Evolutionary conservation across 768 basidiomycete genomes (phyloP).

Genomic region (Macrolepiota dolichaula): DNA sequence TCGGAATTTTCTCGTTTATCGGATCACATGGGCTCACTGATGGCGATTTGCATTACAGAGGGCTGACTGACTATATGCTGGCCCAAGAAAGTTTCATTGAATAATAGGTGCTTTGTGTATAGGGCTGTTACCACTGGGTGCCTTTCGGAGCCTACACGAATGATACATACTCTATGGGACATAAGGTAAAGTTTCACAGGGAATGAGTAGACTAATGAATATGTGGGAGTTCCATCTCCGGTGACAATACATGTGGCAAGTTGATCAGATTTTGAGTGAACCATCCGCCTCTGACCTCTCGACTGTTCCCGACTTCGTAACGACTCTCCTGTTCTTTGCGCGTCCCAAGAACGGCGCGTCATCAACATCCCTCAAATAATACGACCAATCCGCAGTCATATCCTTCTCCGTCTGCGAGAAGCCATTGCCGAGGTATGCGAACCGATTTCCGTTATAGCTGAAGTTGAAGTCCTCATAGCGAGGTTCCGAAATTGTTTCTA

Average conservation of each 20-base stretch:
- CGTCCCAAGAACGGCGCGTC: constrained; percentile 17
- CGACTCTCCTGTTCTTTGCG: constrained; percentile 12
- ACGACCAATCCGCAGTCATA: constrained; percentile 25
- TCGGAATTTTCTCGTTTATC: too few species aligned
- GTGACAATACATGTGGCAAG: not conserved
- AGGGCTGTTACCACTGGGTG: too few species aligned
- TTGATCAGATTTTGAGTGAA: not conserved
- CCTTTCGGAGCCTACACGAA: too few species aligned
- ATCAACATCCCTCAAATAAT: constrained; percentile 22
- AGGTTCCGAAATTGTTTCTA: constrained; percentile 24
- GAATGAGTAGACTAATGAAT: too few species aligned
- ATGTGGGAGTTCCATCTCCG: not conserved
- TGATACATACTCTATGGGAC: too few species aligned
- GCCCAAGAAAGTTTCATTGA: too few species aligned
- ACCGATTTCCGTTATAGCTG: constrained; percentile 26
- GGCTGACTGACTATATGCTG: too few species aligned
- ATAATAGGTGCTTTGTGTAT: too few species aligned
- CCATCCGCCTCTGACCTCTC: not conserved
- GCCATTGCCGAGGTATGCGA: constrained; percentile 26
- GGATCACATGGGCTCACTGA: too few species aligned
- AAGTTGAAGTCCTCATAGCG: constrained; percentile 30
- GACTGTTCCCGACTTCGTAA: constrained; percentile 3
- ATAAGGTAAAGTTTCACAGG: too few species aligned
- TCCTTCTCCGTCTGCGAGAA: constrained; percentile 27
- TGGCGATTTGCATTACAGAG: too few species aligned